These are phyloP conservation scores for Trypanosoma scelopori DNA, from an alignment of 208 protist genomes.

Conservation along the genomic window DNA sequence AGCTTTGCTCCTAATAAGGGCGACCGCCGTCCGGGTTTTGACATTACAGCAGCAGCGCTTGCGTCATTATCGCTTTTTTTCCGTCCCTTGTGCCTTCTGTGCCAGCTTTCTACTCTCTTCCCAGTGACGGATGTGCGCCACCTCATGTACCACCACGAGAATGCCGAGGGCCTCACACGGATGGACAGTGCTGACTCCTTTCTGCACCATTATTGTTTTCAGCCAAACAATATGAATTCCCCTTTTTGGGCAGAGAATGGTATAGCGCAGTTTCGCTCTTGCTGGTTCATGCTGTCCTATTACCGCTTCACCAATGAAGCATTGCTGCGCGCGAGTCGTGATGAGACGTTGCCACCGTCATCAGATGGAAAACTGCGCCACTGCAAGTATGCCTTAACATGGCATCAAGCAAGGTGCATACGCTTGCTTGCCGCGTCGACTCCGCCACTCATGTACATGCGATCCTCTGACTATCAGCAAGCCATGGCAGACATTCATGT, in stretches of 20 bases:
- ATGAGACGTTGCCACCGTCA: background rate
- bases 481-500: slow-evolving; percentile 64
- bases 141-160: slow-evolving; percentile 56
- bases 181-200: slow-evolving; percentile 54
- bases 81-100: slow-evolving; percentile 53
- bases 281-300: slow-evolving; percentile 78
- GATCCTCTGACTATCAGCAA: slow-evolving; percentile 77
- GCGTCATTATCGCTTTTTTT: slow-evolving; percentile 58
- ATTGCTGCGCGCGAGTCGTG: slow-evolving; percentile 16
- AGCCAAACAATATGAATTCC: slow-evolving; percentile 35
- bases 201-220: slow-evolving; percentile 56
- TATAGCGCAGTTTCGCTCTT: slow-evolving; percentile 60
- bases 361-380: background rate
- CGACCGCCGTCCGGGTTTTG: slow-evolving; percentile 21
- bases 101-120: slow-evolving; percentile 66
- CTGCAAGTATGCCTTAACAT: slow-evolving; percentile 27
- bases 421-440: slow-evolving; percentile 58
- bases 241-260: slow-evolving; percentile 29
- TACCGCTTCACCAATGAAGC: slow-evolving; percentile 72
- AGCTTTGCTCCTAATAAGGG: slow-evolving; percentile 25
- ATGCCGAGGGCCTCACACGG: slow-evolving; percentile 41
- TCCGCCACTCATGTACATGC: slow-evolving; percentile 76
- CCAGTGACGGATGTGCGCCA: slow-evolving; percentile 39
- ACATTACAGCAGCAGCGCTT: slow-evolving; percentile 37
- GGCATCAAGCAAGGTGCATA: slow-evolving; percentile 44